Evolutionary conservation across 1,284 basidiomycete genomes (phyloP).

Genomic region (Naganishia cerealis): DNA sequence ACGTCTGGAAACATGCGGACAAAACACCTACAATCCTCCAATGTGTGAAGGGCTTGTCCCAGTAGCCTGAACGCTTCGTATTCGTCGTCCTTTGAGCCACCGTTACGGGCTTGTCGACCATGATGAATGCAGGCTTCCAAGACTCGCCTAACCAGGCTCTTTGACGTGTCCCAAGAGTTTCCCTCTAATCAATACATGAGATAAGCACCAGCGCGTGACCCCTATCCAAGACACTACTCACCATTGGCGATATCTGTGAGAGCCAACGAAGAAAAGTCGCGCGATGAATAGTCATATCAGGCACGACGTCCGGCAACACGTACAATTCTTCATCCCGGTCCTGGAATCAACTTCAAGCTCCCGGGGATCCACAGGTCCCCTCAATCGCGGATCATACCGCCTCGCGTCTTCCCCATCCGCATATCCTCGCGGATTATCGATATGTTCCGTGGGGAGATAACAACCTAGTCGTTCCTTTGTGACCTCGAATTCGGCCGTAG

Average conservation of each 20-base stretch:
- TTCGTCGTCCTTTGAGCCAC: slow-evolving; percentile 66
- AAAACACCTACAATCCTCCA: slow-evolving; percentile 53
- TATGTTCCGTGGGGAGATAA: slow-evolving; percentile 86
- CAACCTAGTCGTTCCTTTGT: slow-evolving; percentile 80
- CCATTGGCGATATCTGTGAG: slow-evolving; percentile 73
- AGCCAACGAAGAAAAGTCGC: background rate
- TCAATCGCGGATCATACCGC: slow-evolving; percentile 71
- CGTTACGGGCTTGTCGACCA: slow-evolving; percentile 62
- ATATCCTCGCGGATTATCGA: slow-evolving; percentile 63
- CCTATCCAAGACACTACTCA: slow-evolving; percentile 39
- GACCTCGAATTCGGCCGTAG: slow-evolving; percentile 75
- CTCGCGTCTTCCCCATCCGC: slow-evolving; percentile 81
- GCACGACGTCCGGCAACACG: background rate
- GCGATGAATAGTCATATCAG: background rate
- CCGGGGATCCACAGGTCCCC: slow-evolving; percentile 70
- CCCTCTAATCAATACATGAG: slow-evolving; percentile 57
- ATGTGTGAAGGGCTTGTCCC: slow-evolving; percentile 74
- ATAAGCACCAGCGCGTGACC: background rate
- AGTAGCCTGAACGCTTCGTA: slow-evolving; percentile 81
- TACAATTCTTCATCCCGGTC: slow-evolving; percentile 88
- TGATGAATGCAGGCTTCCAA: slow-evolving; percentile 67
- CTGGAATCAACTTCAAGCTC: slow-evolving; percentile 83
- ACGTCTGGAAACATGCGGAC: too few species aligned
- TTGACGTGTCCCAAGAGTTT: slow-evolving; percentile 83
- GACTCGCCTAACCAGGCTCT: slow-evolving; percentile 73